Evolutionary conservation across 495 filamentous ascomycete genomes (phyloP).

Genomic region (Hypoxylon intermedium): DNA sequence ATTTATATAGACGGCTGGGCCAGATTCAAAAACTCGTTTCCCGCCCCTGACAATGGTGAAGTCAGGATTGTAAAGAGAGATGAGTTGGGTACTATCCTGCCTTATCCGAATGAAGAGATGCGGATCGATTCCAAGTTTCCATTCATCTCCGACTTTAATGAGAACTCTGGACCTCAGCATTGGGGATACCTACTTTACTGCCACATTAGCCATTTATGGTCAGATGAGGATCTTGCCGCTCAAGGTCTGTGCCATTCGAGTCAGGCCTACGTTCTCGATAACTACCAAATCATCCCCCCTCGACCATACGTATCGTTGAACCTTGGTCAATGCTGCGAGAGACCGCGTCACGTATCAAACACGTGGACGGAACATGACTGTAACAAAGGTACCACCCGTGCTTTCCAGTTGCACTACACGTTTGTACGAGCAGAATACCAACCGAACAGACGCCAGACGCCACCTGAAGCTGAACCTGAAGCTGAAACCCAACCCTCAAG

Average conservation of each 20-base stretch:
- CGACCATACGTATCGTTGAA: background rate
- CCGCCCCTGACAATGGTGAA: too few relatives aligned
- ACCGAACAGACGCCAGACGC: too few relatives aligned
- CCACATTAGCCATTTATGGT: slow-evolving; percentile 14
- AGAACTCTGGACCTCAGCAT: background rate
- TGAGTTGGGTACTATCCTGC: too few relatives aligned
- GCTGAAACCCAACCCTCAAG: background rate
- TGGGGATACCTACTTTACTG: slow-evolving; percentile 23
- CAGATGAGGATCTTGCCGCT: slow-evolving; percentile 13
- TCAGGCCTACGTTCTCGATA: slow-evolving; percentile 44
- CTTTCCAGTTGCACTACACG: background rate
- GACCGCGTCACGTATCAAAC: background rate
- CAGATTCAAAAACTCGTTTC: too few relatives aligned
- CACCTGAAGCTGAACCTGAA: background rate
- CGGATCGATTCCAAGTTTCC: too few relatives aligned
- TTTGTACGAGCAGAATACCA: too few relatives aligned
- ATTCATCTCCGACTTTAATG: background rate
- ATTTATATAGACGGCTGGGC: too few relatives aligned
- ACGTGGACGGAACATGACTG: background rate
- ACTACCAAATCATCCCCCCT: background rate
- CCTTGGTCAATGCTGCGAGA: background rate
- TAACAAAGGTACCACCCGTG: background rate
- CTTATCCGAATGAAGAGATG: too few relatives aligned
- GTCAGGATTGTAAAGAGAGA: too few relatives aligned
- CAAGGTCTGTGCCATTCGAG: slow-evolving; percentile 46